A percentile compares a stretch with the other conserved stretches of the same genome.
phyloP scores from a whole-genome alignment of 2,329 filamentous ascomycete genomes.

The Cladobotryum mycophilum region DNA sequence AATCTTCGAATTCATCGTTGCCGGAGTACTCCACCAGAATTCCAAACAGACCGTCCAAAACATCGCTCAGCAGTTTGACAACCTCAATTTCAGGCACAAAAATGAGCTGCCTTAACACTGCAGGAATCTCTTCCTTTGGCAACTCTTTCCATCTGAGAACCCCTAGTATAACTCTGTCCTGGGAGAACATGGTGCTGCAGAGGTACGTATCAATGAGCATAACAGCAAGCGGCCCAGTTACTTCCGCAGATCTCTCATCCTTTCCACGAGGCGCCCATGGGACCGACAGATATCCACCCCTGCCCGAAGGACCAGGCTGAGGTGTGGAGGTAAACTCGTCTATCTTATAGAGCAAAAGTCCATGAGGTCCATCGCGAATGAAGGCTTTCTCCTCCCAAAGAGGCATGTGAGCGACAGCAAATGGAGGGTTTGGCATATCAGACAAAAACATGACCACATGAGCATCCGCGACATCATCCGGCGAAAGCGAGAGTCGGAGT shows the following conservation, averaged over 20 bases:
- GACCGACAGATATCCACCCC: constrained; percentile 78
- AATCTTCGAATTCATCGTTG: constrained; percentile 84
- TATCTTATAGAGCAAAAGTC: constrained; percentile 77
- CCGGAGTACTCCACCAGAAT: constrained; percentile 88
- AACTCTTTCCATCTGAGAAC: constrained; percentile 82
- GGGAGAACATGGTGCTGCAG: constrained; percentile 91
- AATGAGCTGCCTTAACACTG: constrained; percentile 72
- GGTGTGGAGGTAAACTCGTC: constrained; percentile 79
- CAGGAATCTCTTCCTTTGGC: constrained; percentile 62
- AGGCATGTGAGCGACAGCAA: constrained; percentile 87
- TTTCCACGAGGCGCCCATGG: constrained; percentile 69
- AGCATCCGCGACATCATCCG: constrained; percentile 71
- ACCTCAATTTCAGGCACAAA: constrained; percentile 98
- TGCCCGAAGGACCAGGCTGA: constrained; percentile 56
- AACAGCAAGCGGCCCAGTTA: constrained; percentile 74
- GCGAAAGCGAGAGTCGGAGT: constrained; percentile 70
- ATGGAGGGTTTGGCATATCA: constrained; percentile 79
- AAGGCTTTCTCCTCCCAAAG: constrained; percentile 92
- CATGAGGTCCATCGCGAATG: constrained; percentile 75
- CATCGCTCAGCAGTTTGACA: constrained; percentile 84
- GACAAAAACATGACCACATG: constrained; percentile 88
- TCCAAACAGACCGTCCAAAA: constrained; percentile 85
- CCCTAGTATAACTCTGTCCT: constrained; percentile 79
- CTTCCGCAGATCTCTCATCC: constrained; percentile 63
- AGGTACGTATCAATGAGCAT: constrained; percentile 77